Conservation (phyloP, 352 stramenopile genomes). For the Globisporangium cederbergense region DNA sequence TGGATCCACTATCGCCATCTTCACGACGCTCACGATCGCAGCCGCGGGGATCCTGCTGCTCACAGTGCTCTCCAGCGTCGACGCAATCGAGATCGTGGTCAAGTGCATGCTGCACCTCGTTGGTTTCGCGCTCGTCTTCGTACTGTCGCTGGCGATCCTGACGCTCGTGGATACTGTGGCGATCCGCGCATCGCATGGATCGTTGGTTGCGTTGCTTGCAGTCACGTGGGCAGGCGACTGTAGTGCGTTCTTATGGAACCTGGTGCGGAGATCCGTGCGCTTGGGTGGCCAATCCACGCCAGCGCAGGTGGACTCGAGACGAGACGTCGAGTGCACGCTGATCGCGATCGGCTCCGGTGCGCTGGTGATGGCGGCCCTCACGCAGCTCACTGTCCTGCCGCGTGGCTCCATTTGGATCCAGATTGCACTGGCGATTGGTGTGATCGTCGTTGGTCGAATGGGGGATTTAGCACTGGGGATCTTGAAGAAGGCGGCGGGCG, state of each 20-base stretch:
- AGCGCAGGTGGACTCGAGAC: not conserved
- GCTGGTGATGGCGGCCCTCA: conserved; percentile 6
- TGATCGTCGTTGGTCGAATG: conserved; percentile 77
- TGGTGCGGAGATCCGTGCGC: not conserved
- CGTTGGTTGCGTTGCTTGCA: not conserved
- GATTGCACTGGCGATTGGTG: conserved; percentile 40
- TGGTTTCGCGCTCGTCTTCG: conserved; percentile 3
- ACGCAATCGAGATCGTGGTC: conserved; percentile 7
- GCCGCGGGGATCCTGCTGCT: not conserved
- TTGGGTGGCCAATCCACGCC: not conserved
- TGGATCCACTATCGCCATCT: not conserved
- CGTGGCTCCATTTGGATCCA: conserved; percentile 8
- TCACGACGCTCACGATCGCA: not conserved
- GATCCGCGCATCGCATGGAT: not conserved
- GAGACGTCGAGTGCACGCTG: conserved; percentile 3
- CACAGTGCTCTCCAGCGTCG: not conserved
- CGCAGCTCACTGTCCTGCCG: not conserved
- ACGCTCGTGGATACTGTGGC: not conserved
- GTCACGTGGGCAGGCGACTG: not conserved
- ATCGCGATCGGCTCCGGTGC: not conserved
- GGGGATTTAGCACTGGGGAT: conserved; percentile 89
- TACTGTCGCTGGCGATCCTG: not conserved
- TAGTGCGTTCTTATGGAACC: conserved; percentile 3
- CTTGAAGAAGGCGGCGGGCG: conserved; percentile 86
- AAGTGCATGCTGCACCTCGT: conserved; percentile 4